A percentile compares a stretch with the other conserved stretches of the same genome.
Evolutionary conservation across 2,329 filamentous ascomycete genomes (phyloP).

Genomic region (Ambrosiella cleistominuta): DNA sequence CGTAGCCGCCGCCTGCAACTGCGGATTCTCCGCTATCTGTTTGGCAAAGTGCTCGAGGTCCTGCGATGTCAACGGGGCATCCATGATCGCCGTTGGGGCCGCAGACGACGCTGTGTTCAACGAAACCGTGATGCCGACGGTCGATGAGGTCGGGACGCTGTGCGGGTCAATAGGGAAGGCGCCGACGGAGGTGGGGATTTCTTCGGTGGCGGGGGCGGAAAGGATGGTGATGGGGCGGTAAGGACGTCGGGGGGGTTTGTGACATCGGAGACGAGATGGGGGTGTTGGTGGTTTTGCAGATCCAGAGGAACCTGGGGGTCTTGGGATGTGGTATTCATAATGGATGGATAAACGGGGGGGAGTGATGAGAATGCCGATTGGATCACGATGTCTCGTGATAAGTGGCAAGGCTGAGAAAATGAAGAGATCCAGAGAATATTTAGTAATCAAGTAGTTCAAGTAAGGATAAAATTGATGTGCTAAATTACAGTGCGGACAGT

Average conservation of each 20-base stretch:
- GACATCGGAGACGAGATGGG: neutral
- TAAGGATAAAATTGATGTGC: too few relatives aligned
- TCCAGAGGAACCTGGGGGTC: neutral
- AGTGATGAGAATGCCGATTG: too few relatives aligned
- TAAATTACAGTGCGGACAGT: neutral
- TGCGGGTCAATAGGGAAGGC: neutral
- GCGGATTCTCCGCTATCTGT: neutral
- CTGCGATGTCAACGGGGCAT: neutral
- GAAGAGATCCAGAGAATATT: too few relatives aligned
- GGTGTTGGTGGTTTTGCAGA: neutral
- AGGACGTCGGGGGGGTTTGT: neutral
- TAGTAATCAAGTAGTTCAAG: too few relatives aligned
- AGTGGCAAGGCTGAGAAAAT: too few relatives aligned
- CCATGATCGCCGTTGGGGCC: conserved; percentile 1
- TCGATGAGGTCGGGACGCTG: neutral
- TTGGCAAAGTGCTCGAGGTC: neutral
- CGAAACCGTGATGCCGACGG: neutral
- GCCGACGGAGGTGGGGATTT: neutral
- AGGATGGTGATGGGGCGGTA: conserved; percentile 1
- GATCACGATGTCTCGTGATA: too few relatives aligned
- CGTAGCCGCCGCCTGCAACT: neutral
- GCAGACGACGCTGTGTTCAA: neutral
- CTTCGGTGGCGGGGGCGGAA: neutral
- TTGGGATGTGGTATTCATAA: neutral
- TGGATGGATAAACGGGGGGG: neutral